These are phyloP conservation scores for Gaultheria prostrata DNA, from an alignment of 148 eudicot genomes.

Conservation along the genomic window DNA sequence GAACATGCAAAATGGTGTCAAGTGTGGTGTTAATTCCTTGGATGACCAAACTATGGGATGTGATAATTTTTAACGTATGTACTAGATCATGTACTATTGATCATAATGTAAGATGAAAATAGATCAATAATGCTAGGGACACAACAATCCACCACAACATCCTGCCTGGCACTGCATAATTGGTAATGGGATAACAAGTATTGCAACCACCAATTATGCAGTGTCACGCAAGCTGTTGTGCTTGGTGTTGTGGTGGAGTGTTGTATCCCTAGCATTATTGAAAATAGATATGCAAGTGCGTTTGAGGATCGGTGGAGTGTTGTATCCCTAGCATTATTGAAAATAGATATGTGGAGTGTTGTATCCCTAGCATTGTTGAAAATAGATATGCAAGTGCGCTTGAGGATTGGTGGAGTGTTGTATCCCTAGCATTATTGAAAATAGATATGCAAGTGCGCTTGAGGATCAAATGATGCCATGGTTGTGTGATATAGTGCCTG, in stretches of 20 bases:
- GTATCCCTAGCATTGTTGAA: background rate
- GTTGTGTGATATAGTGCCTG: conserved; percentile 7
- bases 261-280: background rate
- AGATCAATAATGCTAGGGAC: too few relatives aligned
- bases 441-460: conserved; percentile 25
- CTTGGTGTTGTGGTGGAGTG: too few relatives aligned
- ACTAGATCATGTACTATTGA: conserved; percentile 10
- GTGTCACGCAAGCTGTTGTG: too few relatives aligned
- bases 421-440: background rate
- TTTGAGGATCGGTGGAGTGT: conserved; percentile 21
- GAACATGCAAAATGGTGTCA: conserved; percentile 13
- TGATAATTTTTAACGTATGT: background rate
- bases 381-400: conserved; percentile 25
- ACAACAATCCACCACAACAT: too few relatives aligned
- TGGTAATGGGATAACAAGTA: too few relatives aligned
- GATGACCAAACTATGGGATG: background rate
- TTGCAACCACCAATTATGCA: too few relatives aligned
- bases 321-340: background rate
- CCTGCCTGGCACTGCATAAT: too few relatives aligned
- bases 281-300: conserved; percentile 25
- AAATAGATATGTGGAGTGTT: conserved; percentile 17
- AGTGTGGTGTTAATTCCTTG: conserved; percentile 28
- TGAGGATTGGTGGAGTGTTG: conserved; percentile 14
- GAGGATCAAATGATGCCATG: conserved; percentile 15
- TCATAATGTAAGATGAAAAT: conserved; percentile 10